A percentile compares a stretch with the other conserved stretches of the same genome.
Evolutionary conservation across 306 rosid genomes (phyloP).

Genomic region (Carpinus viminea): DNA sequence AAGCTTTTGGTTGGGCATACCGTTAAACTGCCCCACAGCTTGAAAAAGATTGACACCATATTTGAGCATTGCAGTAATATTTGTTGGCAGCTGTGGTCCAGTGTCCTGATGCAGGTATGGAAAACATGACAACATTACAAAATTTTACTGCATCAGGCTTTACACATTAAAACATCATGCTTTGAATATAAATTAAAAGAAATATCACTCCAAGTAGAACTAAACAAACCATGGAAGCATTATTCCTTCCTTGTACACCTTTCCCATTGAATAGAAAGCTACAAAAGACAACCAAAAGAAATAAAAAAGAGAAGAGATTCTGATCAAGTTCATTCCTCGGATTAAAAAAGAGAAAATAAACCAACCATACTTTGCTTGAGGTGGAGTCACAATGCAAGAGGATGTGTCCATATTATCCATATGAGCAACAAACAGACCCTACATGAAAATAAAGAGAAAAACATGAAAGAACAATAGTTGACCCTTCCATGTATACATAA

Average conservation of each 20-base stretch:
- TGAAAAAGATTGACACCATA: constrained; percentile 11
- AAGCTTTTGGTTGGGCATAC: background rate
- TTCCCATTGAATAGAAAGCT: constrained; percentile 8
- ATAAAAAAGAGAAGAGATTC: background rate
- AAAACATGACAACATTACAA: background rate
- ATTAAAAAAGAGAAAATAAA: background rate
- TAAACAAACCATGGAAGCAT: constrained; percentile 6
- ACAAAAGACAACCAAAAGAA: background rate
- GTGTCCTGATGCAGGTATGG: constrained; percentile 3
- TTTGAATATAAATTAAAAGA: too few species aligned
- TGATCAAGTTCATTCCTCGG: background rate
- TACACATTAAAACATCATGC: background rate
- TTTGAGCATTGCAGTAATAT: constrained; percentile 12
- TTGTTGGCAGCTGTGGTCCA: constrained; percentile 16
- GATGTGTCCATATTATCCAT: constrained; percentile 1
- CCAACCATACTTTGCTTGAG: constrained; percentile 7
- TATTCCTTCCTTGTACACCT: constrained; percentile 10
- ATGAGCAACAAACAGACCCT: constrained; percentile 5
- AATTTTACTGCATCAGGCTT: background rate
- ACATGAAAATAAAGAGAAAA: background rate
- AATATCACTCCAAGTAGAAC: background rate
- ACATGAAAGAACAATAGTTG: background rate
- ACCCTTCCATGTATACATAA: background rate
- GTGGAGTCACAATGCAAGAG: constrained; percentile 5
- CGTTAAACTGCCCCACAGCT: constrained; percentile 1